Percentiles rank a stretch among this genome's conserved stretches.
Evolutionary conservation across 352 stramenopile genomes (phyloP).

Genomic region (Globisporangium barbulae): DNA sequence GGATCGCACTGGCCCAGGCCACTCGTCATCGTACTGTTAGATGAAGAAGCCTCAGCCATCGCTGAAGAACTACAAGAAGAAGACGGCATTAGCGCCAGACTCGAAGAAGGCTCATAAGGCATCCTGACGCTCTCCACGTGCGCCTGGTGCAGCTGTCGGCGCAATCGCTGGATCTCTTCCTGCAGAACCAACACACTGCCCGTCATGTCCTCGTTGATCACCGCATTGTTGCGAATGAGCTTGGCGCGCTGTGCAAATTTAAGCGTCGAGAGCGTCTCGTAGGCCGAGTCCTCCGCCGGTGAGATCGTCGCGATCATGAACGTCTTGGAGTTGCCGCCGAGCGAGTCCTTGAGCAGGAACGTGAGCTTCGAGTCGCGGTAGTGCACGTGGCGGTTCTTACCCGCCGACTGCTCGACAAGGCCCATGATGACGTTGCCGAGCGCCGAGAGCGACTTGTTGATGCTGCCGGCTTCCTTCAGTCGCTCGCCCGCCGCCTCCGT

Average conservation of each 20-base stretch:
- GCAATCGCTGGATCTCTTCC: constrained; percentile 67
- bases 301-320: constrained; percentile 86
- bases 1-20: constrained; percentile 26
- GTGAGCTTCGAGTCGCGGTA: constrained; percentile 87
- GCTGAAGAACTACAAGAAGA: not conserved
- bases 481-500: constrained; percentile 94
- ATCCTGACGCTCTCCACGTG: constrained; percentile 28
- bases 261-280: constrained; percentile 81
- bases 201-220: constrained; percentile 80
- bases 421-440: constrained; percentile 95
- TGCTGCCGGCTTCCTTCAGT: constrained; percentile 95
- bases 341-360: constrained; percentile 80
- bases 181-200: constrained; percentile 63
- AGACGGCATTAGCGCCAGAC: not conserved
- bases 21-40: not conserved
- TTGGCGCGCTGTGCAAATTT: constrained; percentile 86
- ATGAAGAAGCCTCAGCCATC: not conserved
- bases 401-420: constrained; percentile 73
- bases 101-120: constrained; percentile 14
- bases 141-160: constrained; percentile 53
- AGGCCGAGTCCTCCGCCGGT: constrained; percentile 80
- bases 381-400: constrained; percentile 80
- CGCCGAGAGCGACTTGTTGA: constrained; percentile 96
- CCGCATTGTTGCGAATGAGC: constrained; percentile 81
- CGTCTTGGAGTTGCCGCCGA: constrained; percentile 85